Conservation (phyloP, 208 protist species). For the Trypanosoma grayi region DNA sequence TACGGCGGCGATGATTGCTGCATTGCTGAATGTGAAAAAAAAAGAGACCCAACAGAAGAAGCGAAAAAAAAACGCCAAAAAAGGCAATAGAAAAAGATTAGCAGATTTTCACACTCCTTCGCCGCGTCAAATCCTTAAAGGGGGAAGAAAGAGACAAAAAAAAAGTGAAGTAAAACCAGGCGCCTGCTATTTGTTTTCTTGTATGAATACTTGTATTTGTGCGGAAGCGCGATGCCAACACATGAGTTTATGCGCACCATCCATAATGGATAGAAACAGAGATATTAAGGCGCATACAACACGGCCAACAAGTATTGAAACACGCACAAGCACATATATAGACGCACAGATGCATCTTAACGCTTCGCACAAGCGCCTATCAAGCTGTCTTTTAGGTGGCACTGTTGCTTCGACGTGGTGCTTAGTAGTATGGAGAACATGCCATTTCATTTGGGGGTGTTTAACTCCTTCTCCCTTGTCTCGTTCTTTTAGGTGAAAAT, state of each 20-base stretch:
- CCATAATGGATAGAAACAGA: too few relatives aligned
- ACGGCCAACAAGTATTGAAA: too few relatives aligned
- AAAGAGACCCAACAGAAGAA: not conserved
- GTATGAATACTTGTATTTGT: not conserved
- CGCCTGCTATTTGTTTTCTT: not conserved
- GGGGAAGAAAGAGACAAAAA: not conserved
- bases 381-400: too few relatives aligned
- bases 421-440: too few relatives aligned
- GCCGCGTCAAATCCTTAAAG: not conserved
- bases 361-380: too few relatives aligned
- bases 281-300: too few relatives aligned
- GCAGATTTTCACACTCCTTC: not conserved
- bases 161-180: constrained; percentile 7
- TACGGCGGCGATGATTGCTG: constrained; percentile 13
- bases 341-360: too few relatives aligned
- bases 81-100: not conserved
- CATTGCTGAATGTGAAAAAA: constrained; percentile 9
- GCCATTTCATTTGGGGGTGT: not conserved
- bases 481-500: too few relatives aligned
- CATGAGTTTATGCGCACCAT: too few relatives aligned
- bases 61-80: not conserved
- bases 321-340: too few relatives aligned
- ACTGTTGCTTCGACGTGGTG: too few relatives aligned
- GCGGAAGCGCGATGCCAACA: not conserved
- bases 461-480: not conserved